These are phyloP conservation scores for Berkeleyomyces rouxiae DNA, from an alignment of 2,329 filamentous ascomycete genomes.

Conservation along the genomic window DNA sequence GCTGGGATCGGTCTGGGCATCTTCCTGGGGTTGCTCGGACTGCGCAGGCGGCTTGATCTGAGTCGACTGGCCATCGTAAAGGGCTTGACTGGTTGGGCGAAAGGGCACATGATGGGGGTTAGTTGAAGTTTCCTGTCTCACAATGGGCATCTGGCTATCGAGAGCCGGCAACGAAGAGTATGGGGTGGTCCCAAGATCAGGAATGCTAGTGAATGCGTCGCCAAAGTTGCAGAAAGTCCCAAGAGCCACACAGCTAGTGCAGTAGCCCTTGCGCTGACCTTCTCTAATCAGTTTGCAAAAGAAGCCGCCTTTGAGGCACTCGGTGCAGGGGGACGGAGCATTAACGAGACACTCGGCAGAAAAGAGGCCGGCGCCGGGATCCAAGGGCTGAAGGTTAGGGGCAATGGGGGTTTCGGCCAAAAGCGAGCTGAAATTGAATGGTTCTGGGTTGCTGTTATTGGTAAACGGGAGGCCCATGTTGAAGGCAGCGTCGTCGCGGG, in stretches of 20 bases:
- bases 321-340: conserved; percentile 31
- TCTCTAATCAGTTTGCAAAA: conserved; percentile 45
- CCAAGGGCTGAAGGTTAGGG: conserved; percentile 8
- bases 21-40: background rate
- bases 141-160: conserved; percentile 27
- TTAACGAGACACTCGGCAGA: conserved; percentile 24
- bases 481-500: conserved; percentile 20
- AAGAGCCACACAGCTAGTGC: conserved; percentile 45
- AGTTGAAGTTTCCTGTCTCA: background rate
- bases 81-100: background rate
- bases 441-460: conserved; percentile 35
- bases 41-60: background rate
- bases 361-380: conserved; percentile 14
- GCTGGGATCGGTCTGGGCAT: background rate
- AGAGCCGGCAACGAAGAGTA: conserved; percentile 30
- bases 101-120: background rate
- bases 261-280: conserved; percentile 42
- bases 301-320: conserved; percentile 36
- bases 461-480: conserved; percentile 38
- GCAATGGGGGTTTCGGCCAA: conserved; percentile 25
- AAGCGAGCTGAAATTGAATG: conserved; percentile 42
- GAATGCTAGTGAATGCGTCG: conserved; percentile 14
- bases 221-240: conserved; percentile 42
- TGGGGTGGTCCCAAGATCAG: conserved; percentile 25
- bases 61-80: background rate